Evolutionary conservation across 805 yeast species (phyloP).

Genomic region (Suhomyces tanzawaensis): DNA sequence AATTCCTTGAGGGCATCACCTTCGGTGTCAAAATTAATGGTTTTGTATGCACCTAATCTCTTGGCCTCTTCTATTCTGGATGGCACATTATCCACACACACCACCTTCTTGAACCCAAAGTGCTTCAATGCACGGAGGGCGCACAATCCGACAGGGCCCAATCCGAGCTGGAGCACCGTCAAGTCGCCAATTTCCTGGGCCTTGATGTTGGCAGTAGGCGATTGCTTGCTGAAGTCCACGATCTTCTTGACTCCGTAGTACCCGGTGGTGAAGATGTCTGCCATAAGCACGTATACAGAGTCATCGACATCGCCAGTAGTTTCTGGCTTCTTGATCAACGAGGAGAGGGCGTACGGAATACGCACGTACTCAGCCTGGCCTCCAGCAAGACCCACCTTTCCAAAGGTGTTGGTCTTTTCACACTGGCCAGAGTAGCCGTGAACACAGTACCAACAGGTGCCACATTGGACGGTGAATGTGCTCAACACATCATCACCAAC

Average conservation of each 20-base stretch:
- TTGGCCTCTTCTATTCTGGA: conserved; percentile 45
- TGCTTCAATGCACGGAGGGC: conserved; percentile 45
- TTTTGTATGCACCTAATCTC: conserved; percentile 49
- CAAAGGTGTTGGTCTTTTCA: conserved; percentile 53
- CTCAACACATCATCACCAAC: conserved; percentile 49
- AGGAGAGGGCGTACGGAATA: conserved; percentile 55
- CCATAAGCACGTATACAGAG: conserved; percentile 52
- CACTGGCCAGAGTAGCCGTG: conserved; percentile 57
- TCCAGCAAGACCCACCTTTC: conserved; percentile 55
- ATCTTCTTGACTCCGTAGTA: conserved; percentile 56
- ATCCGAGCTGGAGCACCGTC: conserved; percentile 51
- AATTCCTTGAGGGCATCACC: conserved; percentile 21
- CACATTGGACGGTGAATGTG: conserved; percentile 56
- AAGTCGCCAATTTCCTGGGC: conserved; percentile 21
- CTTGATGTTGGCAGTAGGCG: conserved; percentile 20
- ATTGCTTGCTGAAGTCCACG: conserved; percentile 36
- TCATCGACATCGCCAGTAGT: conserved; percentile 30
- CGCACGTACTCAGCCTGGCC: conserved; percentile 63
- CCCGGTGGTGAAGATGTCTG: conserved; percentile 65
- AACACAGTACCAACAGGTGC: conserved; percentile 56
- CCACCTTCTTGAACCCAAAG: conserved; percentile 43
- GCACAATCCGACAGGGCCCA: conserved; percentile 62
- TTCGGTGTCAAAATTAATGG: conserved; percentile 43
- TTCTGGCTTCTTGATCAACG: conserved; percentile 45
- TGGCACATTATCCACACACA: conserved; percentile 50